Conservation (phyloP, 192 early-diverging fungal species). For the Mortierella antarctica region DNA sequence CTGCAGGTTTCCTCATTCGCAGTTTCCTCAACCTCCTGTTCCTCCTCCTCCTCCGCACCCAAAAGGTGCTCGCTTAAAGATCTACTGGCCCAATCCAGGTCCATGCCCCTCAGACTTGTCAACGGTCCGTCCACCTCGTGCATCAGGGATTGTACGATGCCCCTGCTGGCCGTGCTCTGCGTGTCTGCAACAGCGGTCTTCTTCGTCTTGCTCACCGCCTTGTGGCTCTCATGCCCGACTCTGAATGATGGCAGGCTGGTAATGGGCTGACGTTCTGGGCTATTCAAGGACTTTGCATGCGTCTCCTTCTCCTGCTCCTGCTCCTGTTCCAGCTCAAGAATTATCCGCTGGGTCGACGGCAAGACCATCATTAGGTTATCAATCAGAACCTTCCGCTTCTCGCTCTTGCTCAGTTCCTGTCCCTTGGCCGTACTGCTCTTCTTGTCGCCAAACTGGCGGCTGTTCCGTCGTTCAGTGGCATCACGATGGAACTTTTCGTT, state of each 20-base stretch:
- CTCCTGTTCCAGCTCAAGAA: slow-evolving; percentile 26
- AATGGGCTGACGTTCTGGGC: too few relatives aligned
- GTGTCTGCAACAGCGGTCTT: neutral
- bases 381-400: slow-evolving; percentile 43
- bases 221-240: neutral
- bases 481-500: slow-evolving; percentile 38
- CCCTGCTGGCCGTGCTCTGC: neutral
- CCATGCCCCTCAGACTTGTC: slow-evolving; percentile 31
- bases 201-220: neutral
- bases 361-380: slow-evolving; percentile 30
- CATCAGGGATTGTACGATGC: slow-evolving; percentile 10
- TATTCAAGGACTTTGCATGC: too few relatives aligned
- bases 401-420: slow-evolving; percentile 24
- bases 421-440: neutral
- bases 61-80: neutral
- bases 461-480: slow-evolving; percentile 30
- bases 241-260: too few relatives aligned
- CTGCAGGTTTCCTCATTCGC: neutral
- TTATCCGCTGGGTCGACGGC: slow-evolving; percentile 18
- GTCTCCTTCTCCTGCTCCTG: neutral
- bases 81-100: slow-evolving; percentile 28
- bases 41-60: neutral
- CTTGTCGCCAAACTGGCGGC: slow-evolving; percentile 4
- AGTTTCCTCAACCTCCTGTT: neutral
- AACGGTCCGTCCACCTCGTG: slow-evolving; percentile 12